phyloP scores from a whole-genome alignment of 2,329 filamentous ascomycete genomes.

The Shiraia bambusicola region DNA sequence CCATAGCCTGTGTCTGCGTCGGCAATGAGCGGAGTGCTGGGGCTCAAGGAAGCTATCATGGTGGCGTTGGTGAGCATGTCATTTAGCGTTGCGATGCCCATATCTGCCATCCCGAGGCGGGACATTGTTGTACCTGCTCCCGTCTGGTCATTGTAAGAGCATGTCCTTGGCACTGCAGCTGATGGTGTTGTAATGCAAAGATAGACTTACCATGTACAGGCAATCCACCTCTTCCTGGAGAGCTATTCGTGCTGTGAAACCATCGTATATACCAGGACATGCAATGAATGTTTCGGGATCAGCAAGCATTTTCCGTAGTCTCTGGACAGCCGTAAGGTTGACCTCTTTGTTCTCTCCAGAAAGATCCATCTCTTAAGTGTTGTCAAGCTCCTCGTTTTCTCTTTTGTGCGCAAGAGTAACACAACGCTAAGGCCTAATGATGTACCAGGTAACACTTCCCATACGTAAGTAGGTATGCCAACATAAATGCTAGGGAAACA shows the following conservation, averaged over 20 bases:
- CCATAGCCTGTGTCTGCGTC: slow-evolving; percentile 63
- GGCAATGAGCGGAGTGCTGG: slow-evolving; percentile 59
- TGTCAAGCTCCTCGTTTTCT: too few species aligned
- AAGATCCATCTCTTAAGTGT: slow-evolving; percentile 8
- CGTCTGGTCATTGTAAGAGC: slow-evolving; percentile 47
- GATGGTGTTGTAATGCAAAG: neutral
- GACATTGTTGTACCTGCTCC: slow-evolving; percentile 65
- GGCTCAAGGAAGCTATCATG: slow-evolving; percentile 64
- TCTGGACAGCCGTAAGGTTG: slow-evolving; percentile 31
- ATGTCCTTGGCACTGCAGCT: neutral
- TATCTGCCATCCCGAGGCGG: slow-evolving; percentile 62
- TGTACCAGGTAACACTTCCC: too few species aligned
- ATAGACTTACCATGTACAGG: slow-evolving; percentile 63
- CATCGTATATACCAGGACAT: slow-evolving; percentile 69
- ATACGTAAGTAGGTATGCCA: too few species aligned
- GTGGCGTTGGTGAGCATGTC: slow-evolving; percentile 66
- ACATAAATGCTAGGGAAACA: neutral
- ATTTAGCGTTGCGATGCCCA: slow-evolving; percentile 61
- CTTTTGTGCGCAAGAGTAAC: too few species aligned
- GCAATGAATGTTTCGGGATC: slow-evolving; percentile 49
- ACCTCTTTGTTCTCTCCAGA: slow-evolving; percentile 7
- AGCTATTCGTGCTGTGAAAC: slow-evolving; percentile 65
- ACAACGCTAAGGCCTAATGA: too few species aligned
- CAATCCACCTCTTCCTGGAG: slow-evolving; percentile 63
- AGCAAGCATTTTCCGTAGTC: slow-evolving; percentile 33